These are phyloP conservation scores for Fraxinus ornus DNA, from an alignment of 305 asterid species.

Conservation along the genomic window DNA sequence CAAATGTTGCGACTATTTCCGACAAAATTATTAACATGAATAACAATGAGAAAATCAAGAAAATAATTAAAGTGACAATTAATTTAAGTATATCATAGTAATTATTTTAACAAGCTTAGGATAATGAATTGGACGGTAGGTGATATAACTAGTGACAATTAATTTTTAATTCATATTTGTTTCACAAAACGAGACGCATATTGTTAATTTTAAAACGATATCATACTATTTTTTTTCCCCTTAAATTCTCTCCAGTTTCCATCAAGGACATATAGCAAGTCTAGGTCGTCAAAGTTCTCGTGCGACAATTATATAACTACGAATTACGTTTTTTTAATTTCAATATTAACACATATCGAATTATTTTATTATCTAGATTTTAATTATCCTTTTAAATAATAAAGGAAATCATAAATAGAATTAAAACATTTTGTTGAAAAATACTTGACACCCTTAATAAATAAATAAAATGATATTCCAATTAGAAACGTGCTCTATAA, in stretches of 20 bases:
- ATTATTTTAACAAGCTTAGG: not conserved
- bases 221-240: no score
- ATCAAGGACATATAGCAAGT: not conserved
- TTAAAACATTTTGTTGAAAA: not conserved
- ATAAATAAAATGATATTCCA: not conserved
- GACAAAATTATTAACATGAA: not conserved
- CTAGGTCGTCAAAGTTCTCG: not conserved
- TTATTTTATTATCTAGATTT: no score
- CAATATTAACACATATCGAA: not conserved
- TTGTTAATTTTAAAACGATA: no score
- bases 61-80: not conserved
- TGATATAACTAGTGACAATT: no score
- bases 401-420: no score
- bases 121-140: not conserved
- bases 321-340: not conserved
- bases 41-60: not conserved
- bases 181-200: no score
- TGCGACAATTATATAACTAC: not conserved
- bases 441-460: not conserved
- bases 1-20: slow-evolving; percentile 1
- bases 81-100: not conserved
- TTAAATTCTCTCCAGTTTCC: not conserved
- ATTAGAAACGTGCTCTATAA: not conserved
- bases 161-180: not conserved
- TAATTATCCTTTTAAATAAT: no score